These are phyloP conservation scores for Esteya vermicola DNA, from an alignment of 2,329 filamentous ascomycete genomes.

Conservation along the genomic window DNA sequence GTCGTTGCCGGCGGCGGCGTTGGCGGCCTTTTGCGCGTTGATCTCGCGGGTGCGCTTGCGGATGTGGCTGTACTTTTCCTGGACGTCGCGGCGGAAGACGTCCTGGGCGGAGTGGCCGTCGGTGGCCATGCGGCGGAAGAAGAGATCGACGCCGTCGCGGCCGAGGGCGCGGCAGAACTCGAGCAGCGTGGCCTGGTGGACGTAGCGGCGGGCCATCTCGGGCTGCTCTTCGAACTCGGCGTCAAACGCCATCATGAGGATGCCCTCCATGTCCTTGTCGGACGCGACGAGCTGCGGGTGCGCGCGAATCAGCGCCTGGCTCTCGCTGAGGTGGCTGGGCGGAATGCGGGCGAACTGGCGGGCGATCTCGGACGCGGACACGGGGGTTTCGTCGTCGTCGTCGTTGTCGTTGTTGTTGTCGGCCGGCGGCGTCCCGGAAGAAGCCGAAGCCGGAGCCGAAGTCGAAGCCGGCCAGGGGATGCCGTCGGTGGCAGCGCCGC, in stretches of 20 bases:
- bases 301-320: constrained; percentile 61
- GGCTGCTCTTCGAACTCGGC: constrained; percentile 63
- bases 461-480: too few relatives aligned
- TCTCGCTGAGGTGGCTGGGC: constrained; percentile 56
- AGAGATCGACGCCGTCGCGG: constrained; percentile 73
- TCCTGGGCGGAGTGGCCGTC: constrained; percentile 79
- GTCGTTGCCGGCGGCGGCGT: constrained; percentile 18
- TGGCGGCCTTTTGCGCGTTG: constrained; percentile 26
- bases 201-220: constrained; percentile 69
- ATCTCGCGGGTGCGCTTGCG: constrained; percentile 63
- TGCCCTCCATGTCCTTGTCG: constrained; percentile 58
- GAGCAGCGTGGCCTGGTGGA: constrained; percentile 82
- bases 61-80: constrained; percentile 74
- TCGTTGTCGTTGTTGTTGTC: constrained; percentile 19
- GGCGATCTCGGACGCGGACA: constrained; percentile 63
- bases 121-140: constrained; percentile 91
- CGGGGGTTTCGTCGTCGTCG: constrained; percentile 54
- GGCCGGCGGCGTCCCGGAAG: too few relatives aligned
- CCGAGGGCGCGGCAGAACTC: constrained; percentile 92
- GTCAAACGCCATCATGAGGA: constrained; percentile 86
- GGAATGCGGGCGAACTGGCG: constrained; percentile 71
- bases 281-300: constrained; percentile 56
- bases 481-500: constrained; percentile 11
- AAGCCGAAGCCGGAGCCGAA: too few relatives aligned
- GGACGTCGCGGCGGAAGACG: constrained; percentile 86